Percentiles rank a stretch among this genome's conserved stretches.
Conservation (phyloP, 352 stramenopile species). For the Pilasporangium apinafurcum region DNA sequence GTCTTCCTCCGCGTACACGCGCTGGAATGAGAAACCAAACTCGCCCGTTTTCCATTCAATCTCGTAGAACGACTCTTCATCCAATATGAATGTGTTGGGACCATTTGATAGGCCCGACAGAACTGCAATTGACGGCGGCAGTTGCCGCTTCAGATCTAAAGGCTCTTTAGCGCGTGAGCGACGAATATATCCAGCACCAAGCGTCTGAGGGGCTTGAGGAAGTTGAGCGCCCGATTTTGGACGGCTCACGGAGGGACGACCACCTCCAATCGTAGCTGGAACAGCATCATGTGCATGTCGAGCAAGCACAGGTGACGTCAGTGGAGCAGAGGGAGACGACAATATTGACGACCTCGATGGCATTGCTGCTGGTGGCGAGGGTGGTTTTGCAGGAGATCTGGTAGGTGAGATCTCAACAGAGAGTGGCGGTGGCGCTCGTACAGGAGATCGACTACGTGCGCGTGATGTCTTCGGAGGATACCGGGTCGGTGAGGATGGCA, state of each 20-base stretch:
- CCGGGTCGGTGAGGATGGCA: background rate
- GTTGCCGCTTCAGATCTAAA: slow-evolving; percentile 41
- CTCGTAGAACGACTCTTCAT: slow-evolving; percentile 48
- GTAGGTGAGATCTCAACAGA: no score
- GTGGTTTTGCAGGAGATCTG: background rate
- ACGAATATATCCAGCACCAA: slow-evolving; percentile 7
- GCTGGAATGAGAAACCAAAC: slow-evolving; percentile 72
- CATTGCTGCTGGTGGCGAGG: background rate
- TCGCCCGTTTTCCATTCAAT: slow-evolving; percentile 54
- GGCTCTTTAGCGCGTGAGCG: slow-evolving; percentile 34
- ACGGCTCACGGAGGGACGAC: slow-evolving; percentile 18
- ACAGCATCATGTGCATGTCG: no score
- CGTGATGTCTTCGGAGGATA: no score
- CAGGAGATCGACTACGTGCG: no score
- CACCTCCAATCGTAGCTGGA: no score
- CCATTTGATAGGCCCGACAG: slow-evolving; percentile 55
- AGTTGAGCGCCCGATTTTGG: slow-evolving; percentile 11
- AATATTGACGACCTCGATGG: background rate
- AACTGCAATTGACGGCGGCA: slow-evolving; percentile 54
- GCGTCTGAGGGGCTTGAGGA: background rate
- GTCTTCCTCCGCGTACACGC: slow-evolving; percentile 48
- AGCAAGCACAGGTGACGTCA: no score
- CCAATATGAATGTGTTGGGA: slow-evolving; percentile 47
- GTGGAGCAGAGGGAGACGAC: slow-evolving; percentile 2
- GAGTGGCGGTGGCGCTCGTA: no score